Evolutionary conservation across 2,329 filamentous ascomycete species (phyloP).

Genomic region (Leptographium galeiforme): DNA sequence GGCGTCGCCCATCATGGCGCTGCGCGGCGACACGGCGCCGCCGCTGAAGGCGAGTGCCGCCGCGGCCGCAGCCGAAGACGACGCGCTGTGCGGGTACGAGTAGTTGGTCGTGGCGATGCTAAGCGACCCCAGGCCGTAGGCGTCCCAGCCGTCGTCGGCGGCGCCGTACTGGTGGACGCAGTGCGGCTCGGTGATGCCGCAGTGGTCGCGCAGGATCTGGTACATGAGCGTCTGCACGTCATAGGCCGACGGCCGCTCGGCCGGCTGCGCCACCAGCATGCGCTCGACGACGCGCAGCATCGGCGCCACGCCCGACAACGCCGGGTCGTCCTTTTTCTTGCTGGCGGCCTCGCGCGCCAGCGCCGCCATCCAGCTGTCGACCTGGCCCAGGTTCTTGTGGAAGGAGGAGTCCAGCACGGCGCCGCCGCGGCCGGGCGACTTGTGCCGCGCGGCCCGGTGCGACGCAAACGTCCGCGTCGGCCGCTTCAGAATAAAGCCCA

Average conservation of each 20-base stretch:
- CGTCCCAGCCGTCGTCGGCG: conserved; percentile 9
- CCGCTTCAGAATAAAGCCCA: conserved; percentile 57
- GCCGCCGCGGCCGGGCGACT: conserved; percentile 41
- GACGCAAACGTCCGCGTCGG: conserved; percentile 51
- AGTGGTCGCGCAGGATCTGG: conserved; percentile 34
- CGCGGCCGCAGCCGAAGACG: not conserved
- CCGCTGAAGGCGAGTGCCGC: not conserved
- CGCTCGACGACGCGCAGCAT: conserved; percentile 37
- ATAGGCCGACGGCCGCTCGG: conserved; percentile 36
- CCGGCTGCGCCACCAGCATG: conserved; percentile 40
- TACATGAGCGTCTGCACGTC: conserved; percentile 40
- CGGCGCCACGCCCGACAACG: conserved; percentile 37
- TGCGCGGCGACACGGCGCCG: not conserved
- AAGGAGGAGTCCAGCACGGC: conserved; percentile 57
- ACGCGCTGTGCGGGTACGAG: not conserved
- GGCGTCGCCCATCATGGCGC: not conserved
- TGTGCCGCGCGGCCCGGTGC: conserved; percentile 53
- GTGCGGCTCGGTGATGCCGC: conserved; percentile 35
- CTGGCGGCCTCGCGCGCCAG: conserved; percentile 42
- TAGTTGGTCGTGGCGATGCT: conserved; percentile 2
- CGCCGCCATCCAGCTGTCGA: conserved; percentile 53
- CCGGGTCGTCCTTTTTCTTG: conserved; percentile 19
- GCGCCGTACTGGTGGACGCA: conserved; percentile 36
- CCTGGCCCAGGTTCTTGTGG: conserved; percentile 55
- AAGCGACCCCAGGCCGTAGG: conserved; percentile 18